These are phyloP conservation scores for Scleromitrula shiraiana DNA, from an alignment of 2,329 filamentous ascomycete species.

Conservation along the genomic window DNA sequence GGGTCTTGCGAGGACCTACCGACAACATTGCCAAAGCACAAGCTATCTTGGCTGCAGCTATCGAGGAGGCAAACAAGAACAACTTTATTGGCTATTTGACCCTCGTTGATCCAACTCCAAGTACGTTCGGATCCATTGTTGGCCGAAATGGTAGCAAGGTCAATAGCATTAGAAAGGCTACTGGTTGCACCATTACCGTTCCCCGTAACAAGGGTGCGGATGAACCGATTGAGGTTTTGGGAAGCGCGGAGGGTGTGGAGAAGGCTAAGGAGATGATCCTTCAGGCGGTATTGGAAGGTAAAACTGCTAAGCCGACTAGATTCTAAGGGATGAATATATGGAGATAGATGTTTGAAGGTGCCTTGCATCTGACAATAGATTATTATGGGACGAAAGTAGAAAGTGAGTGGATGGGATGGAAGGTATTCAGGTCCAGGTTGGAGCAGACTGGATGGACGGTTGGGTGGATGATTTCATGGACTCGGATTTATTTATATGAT, in stretches of 20 bases:
- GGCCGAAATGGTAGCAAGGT: conserved; percentile 85
- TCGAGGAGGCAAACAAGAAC: conserved; percentile 63
- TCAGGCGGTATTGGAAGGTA: conserved; percentile 64
- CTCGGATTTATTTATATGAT: too few species aligned
- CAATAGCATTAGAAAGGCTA: conserved; percentile 86
- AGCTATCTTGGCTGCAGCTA: conserved; percentile 61
- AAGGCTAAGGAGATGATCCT: conserved; percentile 84
- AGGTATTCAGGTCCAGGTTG: background rate
- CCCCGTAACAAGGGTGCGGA: conserved; percentile 66
- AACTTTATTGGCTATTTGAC: conserved; percentile 63
- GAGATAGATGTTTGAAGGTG: conserved; percentile 6
- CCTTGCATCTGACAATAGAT: too few species aligned
- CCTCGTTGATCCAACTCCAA: conserved; percentile 79
- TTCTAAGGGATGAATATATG: background rate
- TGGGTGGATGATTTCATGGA: too few species aligned
- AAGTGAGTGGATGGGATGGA: background rate
- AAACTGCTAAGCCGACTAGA: conserved; percentile 1
- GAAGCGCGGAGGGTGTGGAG: conserved; percentile 71
- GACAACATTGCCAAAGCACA: conserved; percentile 80
- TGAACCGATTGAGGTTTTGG: conserved; percentile 87
- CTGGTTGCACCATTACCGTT: conserved; percentile 88
- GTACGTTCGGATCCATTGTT: conserved; percentile 83
- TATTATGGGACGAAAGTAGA: too few species aligned
- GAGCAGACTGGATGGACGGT: background rate
- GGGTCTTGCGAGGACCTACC: conserved; percentile 73